These are phyloP conservation scores for Drechmeria coniospora DNA, from an alignment of 2,329 filamentous ascomycete genomes.

Conservation along the genomic window DNA sequence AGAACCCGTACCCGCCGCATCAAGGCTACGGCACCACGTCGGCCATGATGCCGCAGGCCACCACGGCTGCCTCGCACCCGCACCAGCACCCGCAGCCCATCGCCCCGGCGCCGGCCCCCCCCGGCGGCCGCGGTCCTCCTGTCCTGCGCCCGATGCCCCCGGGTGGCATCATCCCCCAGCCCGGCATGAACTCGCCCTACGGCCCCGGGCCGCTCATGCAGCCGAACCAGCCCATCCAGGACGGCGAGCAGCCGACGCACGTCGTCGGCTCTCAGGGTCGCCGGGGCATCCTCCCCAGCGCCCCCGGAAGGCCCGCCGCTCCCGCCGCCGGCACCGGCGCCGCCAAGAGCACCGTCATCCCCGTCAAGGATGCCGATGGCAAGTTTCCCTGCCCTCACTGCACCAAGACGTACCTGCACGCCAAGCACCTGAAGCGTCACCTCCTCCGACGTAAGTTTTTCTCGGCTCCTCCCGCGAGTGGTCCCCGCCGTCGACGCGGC, in stretches of 20 bases:
- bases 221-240: conserved; percentile 38
- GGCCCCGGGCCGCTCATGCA: conserved; percentile 42
- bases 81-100: conserved; percentile 65
- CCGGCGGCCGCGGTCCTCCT: conserved; percentile 38
- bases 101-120: conserved; percentile 58
- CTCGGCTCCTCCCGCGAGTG: conserved; percentile 12
- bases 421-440: conserved; percentile 95
- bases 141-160: conserved; percentile 57
- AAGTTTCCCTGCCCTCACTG: conserved; percentile 98
- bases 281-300: conserved; percentile 79
- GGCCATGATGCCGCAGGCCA: conserved; percentile 51
- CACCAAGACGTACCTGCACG: conserved; percentile 93
- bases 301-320: conserved; percentile 69
- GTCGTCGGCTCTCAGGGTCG: conserved; percentile 91
- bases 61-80: conserved; percentile 52
- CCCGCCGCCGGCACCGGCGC: conserved; percentile 52
- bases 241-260: conserved; percentile 59
- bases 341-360: conserved; percentile 68
- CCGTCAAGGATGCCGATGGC: conserved; percentile 89
- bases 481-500: conserved; percentile 7
- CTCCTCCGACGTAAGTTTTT: conserved; percentile 74
- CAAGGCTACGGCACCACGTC: conserved; percentile 40
- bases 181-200: conserved; percentile 43
- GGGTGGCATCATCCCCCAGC: conserved; percentile 45
- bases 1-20: conserved; percentile 37